phyloP scores from a whole-genome alignment of 331 rosid species.

The Rhamnella rubrinervis region DNA sequence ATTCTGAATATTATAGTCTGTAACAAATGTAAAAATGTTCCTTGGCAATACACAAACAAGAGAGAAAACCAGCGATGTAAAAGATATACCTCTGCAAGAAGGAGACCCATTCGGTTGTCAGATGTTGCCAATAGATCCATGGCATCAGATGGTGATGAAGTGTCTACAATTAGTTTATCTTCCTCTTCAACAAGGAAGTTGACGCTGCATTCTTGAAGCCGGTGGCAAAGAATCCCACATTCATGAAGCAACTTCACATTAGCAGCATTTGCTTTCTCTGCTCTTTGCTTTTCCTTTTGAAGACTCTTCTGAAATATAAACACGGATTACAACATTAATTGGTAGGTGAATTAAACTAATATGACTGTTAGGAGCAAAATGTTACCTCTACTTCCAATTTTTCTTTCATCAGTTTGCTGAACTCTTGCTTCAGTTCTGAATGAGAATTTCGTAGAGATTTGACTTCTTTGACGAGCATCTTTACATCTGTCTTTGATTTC shows the following conservation, averaged over 20 bases:
- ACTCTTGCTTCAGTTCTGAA: conserved; percentile 77
- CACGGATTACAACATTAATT: conserved; percentile 12
- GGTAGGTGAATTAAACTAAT: background rate
- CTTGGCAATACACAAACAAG: background rate
- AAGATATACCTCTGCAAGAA: conserved; percentile 84
- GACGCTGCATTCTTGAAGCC: conserved; percentile 85
- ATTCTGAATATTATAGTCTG: background rate
- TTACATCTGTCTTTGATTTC: conserved; percentile 80
- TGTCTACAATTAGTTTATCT: conserved; percentile 67
- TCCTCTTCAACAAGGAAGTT: conserved; percentile 88
- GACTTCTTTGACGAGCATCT: conserved; percentile 81
- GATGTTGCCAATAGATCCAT: conserved; percentile 79
- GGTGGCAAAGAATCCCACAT: conserved; percentile 72
- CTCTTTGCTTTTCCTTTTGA: conserved; percentile 69
- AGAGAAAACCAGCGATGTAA: conserved; percentile 3
- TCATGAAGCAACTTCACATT: conserved; percentile 78
- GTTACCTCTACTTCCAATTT: conserved; percentile 78
- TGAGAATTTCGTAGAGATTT: conserved; percentile 80
- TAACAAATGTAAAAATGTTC: no score
- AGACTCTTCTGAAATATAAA: conserved; percentile 54
- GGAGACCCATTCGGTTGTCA: conserved; percentile 86
- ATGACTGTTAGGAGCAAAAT: background rate
- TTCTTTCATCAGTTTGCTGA: conserved; percentile 67
- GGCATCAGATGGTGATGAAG: conserved; percentile 72
- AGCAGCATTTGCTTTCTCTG: conserved; percentile 47